Conservation (phyloP, 116 monocot species). For the Cymodocea nodosa region DNA sequence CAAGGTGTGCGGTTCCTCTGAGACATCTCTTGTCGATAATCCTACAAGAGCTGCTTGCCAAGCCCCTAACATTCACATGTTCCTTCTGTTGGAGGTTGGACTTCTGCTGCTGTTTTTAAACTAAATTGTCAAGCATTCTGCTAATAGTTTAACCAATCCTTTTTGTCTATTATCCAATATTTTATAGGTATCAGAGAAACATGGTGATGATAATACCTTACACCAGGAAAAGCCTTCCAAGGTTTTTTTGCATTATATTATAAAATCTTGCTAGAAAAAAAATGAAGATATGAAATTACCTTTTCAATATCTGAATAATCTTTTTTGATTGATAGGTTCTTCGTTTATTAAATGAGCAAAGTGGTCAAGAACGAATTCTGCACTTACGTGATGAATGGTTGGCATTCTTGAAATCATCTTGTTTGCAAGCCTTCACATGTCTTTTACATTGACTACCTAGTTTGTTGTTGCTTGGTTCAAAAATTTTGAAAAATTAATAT, state of each 20-base stretch:
- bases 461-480: too few relatives aligned
- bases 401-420: constrained; percentile 8
- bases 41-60: constrained; percentile 11
- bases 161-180: neutral
- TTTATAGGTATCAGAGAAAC: constrained; percentile 75
- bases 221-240: constrained; percentile 31
- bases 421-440: neutral
- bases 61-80: constrained; percentile 22
- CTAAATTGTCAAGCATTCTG: neutral
- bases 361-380: constrained; percentile 50
- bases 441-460: neutral
- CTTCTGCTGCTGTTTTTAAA: neutral
- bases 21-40: constrained; percentile 1
- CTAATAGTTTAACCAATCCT: neutral
- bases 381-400: constrained; percentile 89
- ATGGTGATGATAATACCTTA: constrained; percentile 21
- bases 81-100: constrained; percentile 84
- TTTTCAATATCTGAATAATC: neutral
- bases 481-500: too few relatives aligned
- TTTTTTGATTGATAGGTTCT: constrained; percentile 39
- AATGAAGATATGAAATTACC: neutral
- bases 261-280: too few relatives aligned
- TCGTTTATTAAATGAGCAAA: constrained; percentile 69
- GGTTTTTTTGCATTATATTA: constrained; percentile 23
- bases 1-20: neutral